Evolutionary conservation across 176 grass and related monocot species (phyloP).

Genomic region (Carex kokanica): DNA sequence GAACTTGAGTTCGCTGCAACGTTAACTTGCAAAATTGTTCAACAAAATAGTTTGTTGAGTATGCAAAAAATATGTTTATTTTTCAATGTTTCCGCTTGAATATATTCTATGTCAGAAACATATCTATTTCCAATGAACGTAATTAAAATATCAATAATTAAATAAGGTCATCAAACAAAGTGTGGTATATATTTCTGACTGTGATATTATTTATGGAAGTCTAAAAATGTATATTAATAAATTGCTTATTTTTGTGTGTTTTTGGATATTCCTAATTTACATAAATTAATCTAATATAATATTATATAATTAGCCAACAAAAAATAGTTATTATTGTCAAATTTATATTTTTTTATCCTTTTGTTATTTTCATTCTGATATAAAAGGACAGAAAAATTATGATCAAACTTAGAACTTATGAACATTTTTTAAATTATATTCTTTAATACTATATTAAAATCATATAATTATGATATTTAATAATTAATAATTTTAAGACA

Average conservation of each 20-base stretch:
- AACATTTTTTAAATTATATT: background rate
- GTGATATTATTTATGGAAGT: background rate
- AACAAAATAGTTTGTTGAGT: background rate
- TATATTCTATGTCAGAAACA: background rate
- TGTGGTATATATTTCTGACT: background rate
- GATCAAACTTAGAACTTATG: background rate
- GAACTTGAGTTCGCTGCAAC: background rate
- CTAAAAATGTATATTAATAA: background rate
- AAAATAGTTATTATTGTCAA: background rate
- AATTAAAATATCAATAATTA: background rate
- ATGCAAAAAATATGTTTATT: no score
- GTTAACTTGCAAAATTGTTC: background rate
- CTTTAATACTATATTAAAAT: background rate
- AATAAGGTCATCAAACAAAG: background rate
- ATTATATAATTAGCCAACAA: background rate
- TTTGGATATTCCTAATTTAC: background rate
- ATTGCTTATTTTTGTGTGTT: background rate
- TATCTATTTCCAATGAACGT: background rate
- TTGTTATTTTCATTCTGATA: background rate
- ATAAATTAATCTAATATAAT: background rate
- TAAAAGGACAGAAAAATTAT: background rate
- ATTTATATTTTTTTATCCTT: background rate
- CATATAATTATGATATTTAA: background rate
- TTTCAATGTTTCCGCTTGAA: background rate
- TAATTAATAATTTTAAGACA: background rate